Evolutionary conservation across 306 rosid genomes (phyloP), one percentile per base, ranked within the genome.

Genomic region (Inga leiocalycina): DNA sequence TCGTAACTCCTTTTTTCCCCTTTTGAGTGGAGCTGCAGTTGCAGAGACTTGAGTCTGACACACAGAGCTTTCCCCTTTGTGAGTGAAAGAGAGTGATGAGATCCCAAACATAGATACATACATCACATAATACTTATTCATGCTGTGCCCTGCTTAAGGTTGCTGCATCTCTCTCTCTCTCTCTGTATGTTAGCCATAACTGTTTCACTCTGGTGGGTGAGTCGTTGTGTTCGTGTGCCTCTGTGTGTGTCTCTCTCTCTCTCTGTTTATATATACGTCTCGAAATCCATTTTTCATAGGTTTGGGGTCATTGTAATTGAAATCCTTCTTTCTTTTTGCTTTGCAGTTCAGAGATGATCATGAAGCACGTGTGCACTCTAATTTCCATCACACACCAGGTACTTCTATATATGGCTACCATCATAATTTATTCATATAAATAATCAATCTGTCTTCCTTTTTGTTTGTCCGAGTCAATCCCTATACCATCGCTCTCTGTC

Each of bases 11-110:
- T 45, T 83, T 81, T 64, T 85, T 61, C 78, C 87, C 86, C 79
- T 84, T 91, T 91, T 81, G 75, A 87, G 87, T 71, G 70, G 83
- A 80, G 71, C 87, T 79, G 82, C 86, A 84, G 89, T 89, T 91
- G 96, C 91, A 91, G 94, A 89, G 90, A 86, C 82, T 85, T 82
- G 91, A 91, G 91, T 86, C 92, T 88, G 97, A 92, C 92, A 92
- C 72, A 82, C 80, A 77, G 35, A 43, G 82, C 78, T 86, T 84
- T 87, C 39, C 76, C 62, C 86, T 83, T 82, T 83, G 84, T 35
- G 79, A 59, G 76, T 30, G 81, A 81, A 81, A 70, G 86, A 73
- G 79, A 79, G 80, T 69, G 80, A 83, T 80, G 82, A 65, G 85
- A 75, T 71, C 87, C 81, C 83, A 77, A 77, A 88, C 49, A 85